Base-by-base conservation (phyloP, 805 yeast species). In the Zygoascus ofunaensis region DNA sequence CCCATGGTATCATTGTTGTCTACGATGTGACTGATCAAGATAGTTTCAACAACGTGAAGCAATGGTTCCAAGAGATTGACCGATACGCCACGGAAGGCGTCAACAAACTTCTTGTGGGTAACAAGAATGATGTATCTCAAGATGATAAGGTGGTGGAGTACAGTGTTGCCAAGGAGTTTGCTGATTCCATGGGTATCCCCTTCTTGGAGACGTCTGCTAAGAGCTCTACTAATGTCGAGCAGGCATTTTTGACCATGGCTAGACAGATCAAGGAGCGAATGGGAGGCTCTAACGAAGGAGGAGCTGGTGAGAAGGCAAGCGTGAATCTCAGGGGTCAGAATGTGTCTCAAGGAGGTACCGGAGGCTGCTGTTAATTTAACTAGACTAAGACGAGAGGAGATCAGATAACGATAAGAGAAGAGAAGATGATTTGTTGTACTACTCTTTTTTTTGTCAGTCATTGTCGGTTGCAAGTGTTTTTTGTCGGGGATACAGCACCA, bases 41-140 rank as follows among this genome's bases (percentile, higher is more conserved):
- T 53, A 60, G 68, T 43, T 90, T 90, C 73, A 86, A 87, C 68
- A 87, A 92, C 64, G 97, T 90, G 57, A 89, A 87, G 70, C 95
- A 87, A 70, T 90, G 98, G 98, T 74, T 90, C 66, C 97, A 89
- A 70, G 98, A 90, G 68, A 92, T 90, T 61, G 98, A 90, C 69
- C 81, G 97, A 60, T 90, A 89, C 67, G 98, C 97, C 43, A 90
- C 97, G 17, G 94, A 94, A 50, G 96, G 96, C 35, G 97, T 90
- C 38, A 83, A 86, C 81, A 90, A 90, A 71, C 73, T 90, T 62
- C 74, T 90, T 54, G 97, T 90, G 41, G 98, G 98, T 58, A 90
- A 90, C 72, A 90, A 90, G 72, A 87, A 95, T 48, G 98, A 90
- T 69, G 73, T 92, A 64, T 74, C 82, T 42, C n/a, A n/a, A n/a